A percentile compares a stretch with the other conserved stretches of the same genome.
Conservation (phyloP, 768 basidiomycete genomes). For the Gelatoporia subvermispora region DNA sequence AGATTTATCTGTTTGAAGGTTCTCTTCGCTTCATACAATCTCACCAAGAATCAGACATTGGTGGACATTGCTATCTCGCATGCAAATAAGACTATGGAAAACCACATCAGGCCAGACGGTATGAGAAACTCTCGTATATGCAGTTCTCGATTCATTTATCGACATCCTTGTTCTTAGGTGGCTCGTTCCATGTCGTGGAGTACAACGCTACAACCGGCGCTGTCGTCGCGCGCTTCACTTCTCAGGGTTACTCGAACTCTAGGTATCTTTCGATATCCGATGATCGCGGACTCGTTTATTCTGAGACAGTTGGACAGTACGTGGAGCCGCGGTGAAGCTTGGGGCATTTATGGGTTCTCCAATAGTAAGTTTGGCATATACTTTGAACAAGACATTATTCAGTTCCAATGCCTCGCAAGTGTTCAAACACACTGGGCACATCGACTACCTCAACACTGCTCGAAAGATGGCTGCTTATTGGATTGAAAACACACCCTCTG, state of each 20-base stretch:
- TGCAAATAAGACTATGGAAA: slow-evolving; percentile 60
- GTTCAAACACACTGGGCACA: slow-evolving; percentile 48
- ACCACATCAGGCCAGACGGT: slow-evolving; percentile 66
- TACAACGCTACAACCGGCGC: slow-evolving; percentile 62
- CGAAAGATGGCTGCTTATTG: slow-evolving; percentile 57
- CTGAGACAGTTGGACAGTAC: slow-evolving; percentile 47
- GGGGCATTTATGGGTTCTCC: slow-evolving; percentile 67
- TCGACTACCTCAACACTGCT: slow-evolving; percentile 55
- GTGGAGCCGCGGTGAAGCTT: slow-evolving; percentile 71
- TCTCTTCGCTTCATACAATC: slow-evolving; percentile 49
- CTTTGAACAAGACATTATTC: neutral
- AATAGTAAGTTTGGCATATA: slow-evolving; percentile 45
- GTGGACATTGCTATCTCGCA: slow-evolving; percentile 58
- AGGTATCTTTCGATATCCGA: slow-evolving; percentile 17
- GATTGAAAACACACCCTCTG: slow-evolving; percentile 49
- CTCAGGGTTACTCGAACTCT: slow-evolving; percentile 56
- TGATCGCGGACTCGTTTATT: too few relatives aligned
- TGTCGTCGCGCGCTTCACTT: slow-evolving; percentile 52
- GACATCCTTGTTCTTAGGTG: slow-evolving; percentile 14
- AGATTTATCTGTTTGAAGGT: too few relatives aligned
- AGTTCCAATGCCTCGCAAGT: slow-evolving; percentile 34
- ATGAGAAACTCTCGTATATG: slow-evolving; percentile 9
- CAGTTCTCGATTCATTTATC: neutral
- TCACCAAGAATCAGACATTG: slow-evolving; percentile 57
- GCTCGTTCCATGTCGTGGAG: slow-evolving; percentile 51